A percentile compares a stretch with the other conserved stretches of the same genome.
phyloP scores from a whole-genome alignment of 2,329 filamentous ascomycete species.

The Diaporthe vaccinii region DNA sequence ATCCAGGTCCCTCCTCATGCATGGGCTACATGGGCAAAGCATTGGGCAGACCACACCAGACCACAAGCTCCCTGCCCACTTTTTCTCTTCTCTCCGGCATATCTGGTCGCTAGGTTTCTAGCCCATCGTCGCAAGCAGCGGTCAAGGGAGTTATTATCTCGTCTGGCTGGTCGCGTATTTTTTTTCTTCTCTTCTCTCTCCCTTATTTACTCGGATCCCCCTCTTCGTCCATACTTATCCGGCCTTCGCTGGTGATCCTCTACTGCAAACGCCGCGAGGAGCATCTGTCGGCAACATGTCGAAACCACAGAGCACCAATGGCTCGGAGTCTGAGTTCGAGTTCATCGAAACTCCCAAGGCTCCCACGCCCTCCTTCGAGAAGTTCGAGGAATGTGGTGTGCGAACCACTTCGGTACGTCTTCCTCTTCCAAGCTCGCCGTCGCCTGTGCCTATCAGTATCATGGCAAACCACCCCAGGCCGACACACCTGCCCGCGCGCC shows the following conservation, averaged over 20 bases:
- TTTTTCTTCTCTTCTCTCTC: background rate
- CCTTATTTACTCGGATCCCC: background rate
- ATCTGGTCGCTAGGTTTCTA: constrained; percentile 29
- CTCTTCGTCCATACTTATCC: background rate
- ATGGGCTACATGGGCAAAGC: constrained; percentile 25
- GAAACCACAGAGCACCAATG: constrained; percentile 61
- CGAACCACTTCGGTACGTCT: constrained; percentile 65
- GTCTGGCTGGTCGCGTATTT: background rate
- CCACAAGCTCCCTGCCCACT: constrained; percentile 29
- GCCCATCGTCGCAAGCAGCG: constrained; percentile 32
- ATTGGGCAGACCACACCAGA: background rate
- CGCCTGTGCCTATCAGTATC: background rate
- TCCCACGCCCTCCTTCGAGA: constrained; percentile 62
- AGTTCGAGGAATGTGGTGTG: constrained; percentile 68
- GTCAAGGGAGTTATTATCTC: constrained; percentile 20
- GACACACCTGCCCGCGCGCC: background rate
- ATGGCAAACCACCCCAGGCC: background rate
- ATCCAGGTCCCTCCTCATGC: constrained; percentile 31
- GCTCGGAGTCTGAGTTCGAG: constrained; percentile 71
- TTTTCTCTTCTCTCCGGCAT: constrained; percentile 30
- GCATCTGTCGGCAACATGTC: constrained; percentile 56
- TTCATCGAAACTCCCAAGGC: constrained; percentile 72
- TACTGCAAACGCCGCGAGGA: constrained; percentile 27
- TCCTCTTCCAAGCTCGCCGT: background rate
- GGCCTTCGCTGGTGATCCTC: constrained; percentile 11